Base-by-base conservation (phyloP, 257 asterid genomes). In the Oldenlandia corymbosa region DNA sequence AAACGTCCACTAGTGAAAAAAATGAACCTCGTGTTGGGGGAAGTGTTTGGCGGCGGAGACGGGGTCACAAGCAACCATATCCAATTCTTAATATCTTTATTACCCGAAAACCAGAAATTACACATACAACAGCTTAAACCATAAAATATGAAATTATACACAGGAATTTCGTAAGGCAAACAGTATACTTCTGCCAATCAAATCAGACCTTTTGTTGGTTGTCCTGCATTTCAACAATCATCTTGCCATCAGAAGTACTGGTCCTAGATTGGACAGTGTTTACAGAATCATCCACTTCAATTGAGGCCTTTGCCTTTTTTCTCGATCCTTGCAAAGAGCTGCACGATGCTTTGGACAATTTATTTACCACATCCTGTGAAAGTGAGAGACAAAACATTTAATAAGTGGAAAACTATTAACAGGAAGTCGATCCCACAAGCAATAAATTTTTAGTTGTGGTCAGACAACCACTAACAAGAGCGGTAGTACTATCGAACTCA, bases 321-420 rank as follows among this genome's bases (percentile, higher is more conserved):
- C 77, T 75, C 53, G 65, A 47, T 74, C 83, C 80, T 55, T 79
- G 66, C 42, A 49, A 62, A 71, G 88, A 74, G 46, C 76, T 76
- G 50, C 49, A 67, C 45, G 76, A 48, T 72, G 76, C 76, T 68
- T 77, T 82, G 58, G 93, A 81, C 66, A 81, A 81, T 83, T 78
- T 92, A 81, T 85, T 82, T 69, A 84, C 72, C 74, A 85, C 76
- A 71, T 79, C 91, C 97, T 89, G 76, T 45, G 71, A 74, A 27
- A 31, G 64, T 66, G 56, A 68, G 26, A 27, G 37, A 64, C 62
- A 23, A 56, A 42, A 49, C 36, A 20, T 23, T 21, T 30, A 24
- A 68, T n/a, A 32, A 10, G 71, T 42, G 39, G 53, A 71, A 67
- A 58, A 60, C n/a, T n/a, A n/a, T n/a, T n/a, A n/a, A n/a, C n/a